Evolutionary conservation across 2,329 filamentous ascomycete genomes (phyloP).

Genomic region (Fusarium graminum): DNA sequence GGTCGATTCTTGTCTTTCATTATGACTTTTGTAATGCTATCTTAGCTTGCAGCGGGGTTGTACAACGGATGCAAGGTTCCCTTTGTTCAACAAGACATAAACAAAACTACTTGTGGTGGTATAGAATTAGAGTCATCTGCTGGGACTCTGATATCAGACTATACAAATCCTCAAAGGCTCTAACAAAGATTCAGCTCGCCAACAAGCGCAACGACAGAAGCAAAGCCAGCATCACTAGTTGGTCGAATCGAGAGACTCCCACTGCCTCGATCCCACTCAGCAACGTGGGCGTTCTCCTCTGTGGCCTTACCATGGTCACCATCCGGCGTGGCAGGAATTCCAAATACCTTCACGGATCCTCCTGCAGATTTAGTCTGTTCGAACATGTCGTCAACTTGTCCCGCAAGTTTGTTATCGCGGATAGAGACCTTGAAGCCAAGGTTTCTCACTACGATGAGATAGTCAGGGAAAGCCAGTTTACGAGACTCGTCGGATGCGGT

Average conservation of each 20-base stretch:
- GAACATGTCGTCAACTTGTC: constrained; percentile 24
- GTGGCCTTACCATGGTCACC: constrained; percentile 32
- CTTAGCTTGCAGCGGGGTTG: too few species aligned
- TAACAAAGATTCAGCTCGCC: constrained; percentile 33
- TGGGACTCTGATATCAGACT: neutral
- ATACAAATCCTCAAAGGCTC: neutral
- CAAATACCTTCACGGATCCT: constrained; percentile 34
- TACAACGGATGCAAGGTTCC: too few species aligned
- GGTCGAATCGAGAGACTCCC: constrained; percentile 26
- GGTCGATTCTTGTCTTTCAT: too few species aligned
- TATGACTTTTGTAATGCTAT: too few species aligned
- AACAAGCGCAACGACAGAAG: constrained; percentile 39
- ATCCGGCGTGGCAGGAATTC: constrained; percentile 36
- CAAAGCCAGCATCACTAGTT: constrained; percentile 34
- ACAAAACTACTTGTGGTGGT: neutral
- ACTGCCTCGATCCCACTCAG: constrained; percentile 31
- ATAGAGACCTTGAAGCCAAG: constrained; percentile 36
- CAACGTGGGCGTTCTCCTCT: constrained; percentile 35
- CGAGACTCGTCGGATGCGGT: constrained; percentile 35
- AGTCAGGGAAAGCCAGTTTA: constrained; percentile 39
- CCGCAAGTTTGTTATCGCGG: constrained; percentile 3
- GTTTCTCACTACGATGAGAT: constrained; percentile 35
- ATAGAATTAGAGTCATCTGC: neutral
- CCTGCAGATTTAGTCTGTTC: constrained; percentile 23
- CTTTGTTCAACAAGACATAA: too few species aligned